phyloP scores from a whole-genome alignment of 1,284 basidiomycete species.

The Malassezia sympodialis region DNA sequence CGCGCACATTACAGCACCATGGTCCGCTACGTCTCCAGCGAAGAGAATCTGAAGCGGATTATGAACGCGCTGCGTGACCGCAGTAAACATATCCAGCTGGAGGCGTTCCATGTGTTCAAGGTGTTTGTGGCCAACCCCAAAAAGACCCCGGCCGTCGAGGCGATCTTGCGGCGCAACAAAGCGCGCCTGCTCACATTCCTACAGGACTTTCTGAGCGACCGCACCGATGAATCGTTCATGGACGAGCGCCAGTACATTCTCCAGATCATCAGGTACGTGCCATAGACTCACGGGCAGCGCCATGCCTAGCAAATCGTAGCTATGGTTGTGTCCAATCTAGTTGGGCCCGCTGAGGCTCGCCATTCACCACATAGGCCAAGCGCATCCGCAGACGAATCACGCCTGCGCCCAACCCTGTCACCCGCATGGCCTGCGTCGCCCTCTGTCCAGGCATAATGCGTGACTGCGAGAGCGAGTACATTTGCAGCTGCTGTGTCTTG shows the following conservation, averaged over 20 bases:
- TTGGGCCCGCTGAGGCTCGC: constrained; percentile 73
- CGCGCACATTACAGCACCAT: constrained; percentile 95
- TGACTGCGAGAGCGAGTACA: constrained; percentile 88
- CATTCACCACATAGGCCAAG: constrained; percentile 59
- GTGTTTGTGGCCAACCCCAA: constrained; percentile 98
- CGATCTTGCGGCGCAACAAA: constrained; percentile 81
- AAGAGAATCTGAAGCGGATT: constrained; percentile 95
- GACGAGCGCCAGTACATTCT: constrained; percentile 47
- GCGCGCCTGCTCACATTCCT: constrained; percentile 83
- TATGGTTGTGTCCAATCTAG: constrained; percentile 58
- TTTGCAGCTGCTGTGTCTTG: constrained; percentile 93
- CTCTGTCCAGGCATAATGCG: constrained; percentile 65
- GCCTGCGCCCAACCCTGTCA: constrained; percentile 56
- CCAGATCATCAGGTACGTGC: constrained; percentile 36
- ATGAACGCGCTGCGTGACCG: constrained; percentile 96
- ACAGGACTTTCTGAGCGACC: constrained; percentile 91
- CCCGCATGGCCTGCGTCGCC: constrained; percentile 90
- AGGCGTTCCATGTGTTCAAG: constrained; percentile 99
- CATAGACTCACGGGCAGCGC: not conserved
- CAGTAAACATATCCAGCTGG: constrained; percentile 98
- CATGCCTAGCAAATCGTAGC: not conserved
- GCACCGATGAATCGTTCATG: constrained; percentile 56
- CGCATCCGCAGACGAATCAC: constrained; percentile 73
- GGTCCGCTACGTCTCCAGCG: constrained; percentile 82
- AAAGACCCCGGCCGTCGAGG: constrained; percentile 89